phyloP scores from a whole-genome alignment of 2,329 filamentous ascomycete genomes.

The Penicillium sp. region DNA sequence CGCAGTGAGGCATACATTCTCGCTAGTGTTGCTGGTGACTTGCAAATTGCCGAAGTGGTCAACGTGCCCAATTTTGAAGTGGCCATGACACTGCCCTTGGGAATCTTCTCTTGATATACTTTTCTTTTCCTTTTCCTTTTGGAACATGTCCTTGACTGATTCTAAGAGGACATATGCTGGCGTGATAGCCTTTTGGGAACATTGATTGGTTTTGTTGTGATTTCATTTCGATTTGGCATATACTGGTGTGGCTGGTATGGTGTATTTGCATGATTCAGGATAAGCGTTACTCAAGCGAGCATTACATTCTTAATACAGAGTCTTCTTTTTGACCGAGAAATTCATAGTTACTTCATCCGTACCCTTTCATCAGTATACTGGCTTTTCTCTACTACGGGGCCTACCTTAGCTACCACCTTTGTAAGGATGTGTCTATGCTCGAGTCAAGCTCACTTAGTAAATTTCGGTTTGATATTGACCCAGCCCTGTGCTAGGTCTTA shows the following conservation, averaged over 20 bases:
- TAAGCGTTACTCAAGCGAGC: slow-evolving; percentile 9
- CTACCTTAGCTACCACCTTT: not conserved
- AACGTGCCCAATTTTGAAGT: slow-evolving; percentile 57
- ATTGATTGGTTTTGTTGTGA: slow-evolving; percentile 6
- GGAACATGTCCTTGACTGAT: not conserved
- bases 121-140: not conserved
- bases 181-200: slow-evolving; percentile 21
- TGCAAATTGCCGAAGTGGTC: slow-evolving; percentile 55
- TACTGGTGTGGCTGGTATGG: slow-evolving; percentile 2
- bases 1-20: slow-evolving; percentile 55
- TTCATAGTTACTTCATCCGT: not conserved
- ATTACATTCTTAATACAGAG: not conserved
- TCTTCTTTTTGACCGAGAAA: not conserved
- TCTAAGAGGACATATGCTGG: slow-evolving; percentile 5
- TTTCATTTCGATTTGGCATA: slow-evolving; percentile 12
- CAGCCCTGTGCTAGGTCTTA: too few species aligned
- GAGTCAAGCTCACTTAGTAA: not conserved
- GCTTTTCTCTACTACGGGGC: not conserved
- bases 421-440: not conserved
- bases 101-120: slow-evolving; percentile 53
- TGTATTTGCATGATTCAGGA: slow-evolving; percentile 10
- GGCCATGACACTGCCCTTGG: slow-evolving; percentile 51
- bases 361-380: not conserved
- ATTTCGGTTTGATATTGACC: not conserved
- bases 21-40: slow-evolving; percentile 50